Conservation (phyloP, 2,329 filamentous ascomycete genomes). For the Alternaria atra region DNA sequence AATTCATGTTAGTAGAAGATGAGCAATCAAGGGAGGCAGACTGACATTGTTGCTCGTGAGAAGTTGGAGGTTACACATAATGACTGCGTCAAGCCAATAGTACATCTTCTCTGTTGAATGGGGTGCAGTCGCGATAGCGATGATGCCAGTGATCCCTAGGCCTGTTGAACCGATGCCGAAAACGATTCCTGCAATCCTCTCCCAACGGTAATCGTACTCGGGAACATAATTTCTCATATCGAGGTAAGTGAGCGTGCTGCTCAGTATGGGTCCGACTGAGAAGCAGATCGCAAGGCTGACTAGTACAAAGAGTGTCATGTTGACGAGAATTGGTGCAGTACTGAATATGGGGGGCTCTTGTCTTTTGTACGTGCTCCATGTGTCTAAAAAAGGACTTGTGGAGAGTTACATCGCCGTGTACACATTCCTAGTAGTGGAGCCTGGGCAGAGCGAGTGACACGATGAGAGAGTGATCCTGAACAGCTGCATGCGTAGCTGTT, state of each 20-base stretch:
- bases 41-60: constrained; percentile 10
- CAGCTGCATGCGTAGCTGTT: constrained; percentile 10
- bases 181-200: constrained; percentile 8
- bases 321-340: constrained; percentile 10
- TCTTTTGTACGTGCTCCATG: constrained; percentile 9
- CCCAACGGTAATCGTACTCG: constrained; percentile 4
- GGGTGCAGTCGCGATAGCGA: constrained; percentile 12
- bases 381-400: neutral
- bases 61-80: constrained; percentile 18
- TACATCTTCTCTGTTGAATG: constrained; percentile 7
- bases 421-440: constrained; percentile 3
- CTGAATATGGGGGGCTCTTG: constrained; percentile 13
- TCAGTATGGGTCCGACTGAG: constrained; percentile 7
- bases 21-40: constrained; percentile 8
- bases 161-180: neutral
- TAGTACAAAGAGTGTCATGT: constrained; percentile 11
- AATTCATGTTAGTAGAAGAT: constrained; percentile 1
- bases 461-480: neutral
- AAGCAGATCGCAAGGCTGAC: constrained; percentile 15
- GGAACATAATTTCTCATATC: constrained; percentile 6
- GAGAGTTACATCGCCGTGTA: constrained; percentile 4
- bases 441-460: constrained; percentile 5
- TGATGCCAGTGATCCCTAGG: constrained; percentile 1
- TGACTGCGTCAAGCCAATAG: constrained; percentile 3
- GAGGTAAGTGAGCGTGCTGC: constrained; percentile 13